A percentile compares a stretch with the other conserved stretches of the same genome.
These are phyloP conservation scores for Candida boleticola DNA, from an alignment of 805 yeast genomes.

Conservation along the genomic window DNA sequence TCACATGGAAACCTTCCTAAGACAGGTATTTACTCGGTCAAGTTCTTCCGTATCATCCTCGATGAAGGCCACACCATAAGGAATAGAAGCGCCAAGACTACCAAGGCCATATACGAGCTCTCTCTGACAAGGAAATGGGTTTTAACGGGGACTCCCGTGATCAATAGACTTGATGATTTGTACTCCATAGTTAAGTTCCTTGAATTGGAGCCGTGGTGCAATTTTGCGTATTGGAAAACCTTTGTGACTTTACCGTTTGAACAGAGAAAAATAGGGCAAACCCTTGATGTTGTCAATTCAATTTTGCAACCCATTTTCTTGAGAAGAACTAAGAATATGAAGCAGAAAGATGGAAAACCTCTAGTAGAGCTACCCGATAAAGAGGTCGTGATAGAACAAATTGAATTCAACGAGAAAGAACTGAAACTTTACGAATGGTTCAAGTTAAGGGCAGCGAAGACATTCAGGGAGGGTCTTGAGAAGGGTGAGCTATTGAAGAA, in stretches of 20 bases:
- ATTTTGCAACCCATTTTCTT: slow-evolving; percentile 79
- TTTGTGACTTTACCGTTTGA: slow-evolving; percentile 84
- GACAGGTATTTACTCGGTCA: slow-evolving; percentile 65
- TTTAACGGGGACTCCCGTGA: slow-evolving; percentile 90
- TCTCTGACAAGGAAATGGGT: slow-evolving; percentile 72
- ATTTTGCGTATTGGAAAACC: slow-evolving; percentile 81
- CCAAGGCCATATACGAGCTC: slow-evolving; percentile 73
- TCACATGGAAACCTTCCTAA: slow-evolving; percentile 17
- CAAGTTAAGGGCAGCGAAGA: slow-evolving; percentile 60
- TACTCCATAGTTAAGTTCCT: slow-evolving; percentile 74
- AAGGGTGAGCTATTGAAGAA: slow-evolving; percentile 68
- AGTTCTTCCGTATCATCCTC: slow-evolving; percentile 71
- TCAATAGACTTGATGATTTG: slow-evolving; percentile 83
- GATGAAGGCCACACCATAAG: slow-evolving; percentile 93
- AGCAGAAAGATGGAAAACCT: slow-evolving; percentile 66
- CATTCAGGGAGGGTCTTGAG: slow-evolving; percentile 57
- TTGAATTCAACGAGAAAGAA: slow-evolving; percentile 68
- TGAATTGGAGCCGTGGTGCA: slow-evolving; percentile 86
- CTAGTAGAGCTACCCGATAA: slow-evolving; percentile 77
- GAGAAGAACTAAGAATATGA: slow-evolving; percentile 85
- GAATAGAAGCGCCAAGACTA: slow-evolving; percentile 73
- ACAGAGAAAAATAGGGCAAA: slow-evolving; percentile 63
- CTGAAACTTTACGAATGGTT: slow-evolving; percentile 64
- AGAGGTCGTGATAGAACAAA: slow-evolving; percentile 64
- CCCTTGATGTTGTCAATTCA: slow-evolving; percentile 81